Base-by-base conservation (phyloP, 2,329 filamentous ascomycete species). In the Alternaria conjuncta region DNA sequence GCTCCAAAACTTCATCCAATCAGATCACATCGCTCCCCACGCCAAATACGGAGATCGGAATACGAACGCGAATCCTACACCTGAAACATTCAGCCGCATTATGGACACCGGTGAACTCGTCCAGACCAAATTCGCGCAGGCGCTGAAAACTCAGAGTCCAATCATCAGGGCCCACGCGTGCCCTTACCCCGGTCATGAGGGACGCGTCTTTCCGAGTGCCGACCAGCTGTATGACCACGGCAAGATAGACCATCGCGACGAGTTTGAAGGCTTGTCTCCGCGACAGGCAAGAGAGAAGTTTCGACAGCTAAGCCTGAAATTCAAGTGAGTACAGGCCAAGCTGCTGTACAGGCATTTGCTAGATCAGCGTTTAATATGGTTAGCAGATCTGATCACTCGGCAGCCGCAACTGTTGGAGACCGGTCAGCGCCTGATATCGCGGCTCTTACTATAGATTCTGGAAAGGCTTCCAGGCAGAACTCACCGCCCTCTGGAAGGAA, bases 391-490 rank as follows among this genome's bases (percentile, higher is more conserved):
- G 66, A 71, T 55, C 69, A 69, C 32, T 72, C 70, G 13, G 72
- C 69, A 12, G 66, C 75, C 44, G 73, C 76, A 51, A 75, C 71
- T 9, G 73, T 65, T 23, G 71, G 75, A 7, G 69, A 71, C 12
- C 66, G 65, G 2, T 75, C 73, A 44, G 70, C 76, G 5, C 75
- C 70, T 8, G 77, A 80, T 50, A 66, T 80, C 23, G 74, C 66
- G 21, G 62, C 57, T 10, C 65, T 80, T 8, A 73, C 72, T 11
- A 59, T 80, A 25, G 72, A 73, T 15, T 28, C 70, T 21, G 67
- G 23, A 3, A 75, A 64, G 23, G 55, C 66, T 55, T 65, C 67
- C 5, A 67, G 63, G 7, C 69, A 69, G 10, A 67, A 73, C 2
- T 73, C 75, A 4, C 73, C 75, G 15, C 63, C 60, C 3, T 70